These are phyloP conservation scores for Isabelozyma heimii DNA, from an alignment of 805 yeast species.

Conservation along the genomic window DNA sequence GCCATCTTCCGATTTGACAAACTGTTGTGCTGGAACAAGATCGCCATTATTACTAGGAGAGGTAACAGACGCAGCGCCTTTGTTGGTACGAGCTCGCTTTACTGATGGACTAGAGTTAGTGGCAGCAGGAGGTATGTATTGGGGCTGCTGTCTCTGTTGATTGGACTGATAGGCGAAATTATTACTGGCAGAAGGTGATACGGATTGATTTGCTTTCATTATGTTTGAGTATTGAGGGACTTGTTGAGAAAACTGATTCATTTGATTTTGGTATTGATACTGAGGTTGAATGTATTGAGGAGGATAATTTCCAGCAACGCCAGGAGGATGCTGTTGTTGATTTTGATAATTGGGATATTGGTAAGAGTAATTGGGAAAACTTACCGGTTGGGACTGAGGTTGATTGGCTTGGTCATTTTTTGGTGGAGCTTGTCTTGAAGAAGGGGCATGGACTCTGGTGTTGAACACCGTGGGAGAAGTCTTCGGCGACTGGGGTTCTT, in stretches of 20 bases:
- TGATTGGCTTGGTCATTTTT: slow-evolving; percentile 1
- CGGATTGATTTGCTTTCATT: slow-evolving; percentile 5
- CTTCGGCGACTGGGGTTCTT: slow-evolving; percentile 40
- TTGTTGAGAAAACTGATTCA: slow-evolving; percentile 7
- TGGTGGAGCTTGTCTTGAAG: slow-evolving; percentile 4
- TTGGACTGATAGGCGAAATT: slow-evolving; percentile 1
- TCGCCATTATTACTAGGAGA: slow-evolving; percentile 11
- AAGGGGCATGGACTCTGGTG: slow-evolving; percentile 3
- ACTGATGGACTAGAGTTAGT: slow-evolving; percentile 3
- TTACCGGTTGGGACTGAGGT: slow-evolving; percentile 6
- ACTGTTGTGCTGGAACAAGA: slow-evolving; percentile 46
- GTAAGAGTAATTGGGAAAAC: slow-evolving; percentile 8
- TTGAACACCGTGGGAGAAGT: slow-evolving; percentile 26
- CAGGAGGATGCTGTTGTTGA: slow-evolving; percentile 4
- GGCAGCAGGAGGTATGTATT: slow-evolving; percentile 4
- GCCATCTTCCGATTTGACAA: slow-evolving; percentile 54
- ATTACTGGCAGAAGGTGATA: not conserved
- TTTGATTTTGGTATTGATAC: slow-evolving; percentile 5
- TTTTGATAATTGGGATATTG: slow-evolving; percentile 10
- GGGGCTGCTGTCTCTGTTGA: slow-evolving; percentile 9
- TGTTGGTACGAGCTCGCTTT: slow-evolving; percentile 4
- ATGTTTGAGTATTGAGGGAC: slow-evolving; percentile 1
- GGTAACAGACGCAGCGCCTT: not conserved
- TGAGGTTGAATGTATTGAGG: slow-evolving; percentile 10
- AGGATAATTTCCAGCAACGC: slow-evolving; percentile 6